Evolutionary conservation across 352 stramenopile genomes (phyloP).

Genomic region (Phytophthora lateralis): DNA sequence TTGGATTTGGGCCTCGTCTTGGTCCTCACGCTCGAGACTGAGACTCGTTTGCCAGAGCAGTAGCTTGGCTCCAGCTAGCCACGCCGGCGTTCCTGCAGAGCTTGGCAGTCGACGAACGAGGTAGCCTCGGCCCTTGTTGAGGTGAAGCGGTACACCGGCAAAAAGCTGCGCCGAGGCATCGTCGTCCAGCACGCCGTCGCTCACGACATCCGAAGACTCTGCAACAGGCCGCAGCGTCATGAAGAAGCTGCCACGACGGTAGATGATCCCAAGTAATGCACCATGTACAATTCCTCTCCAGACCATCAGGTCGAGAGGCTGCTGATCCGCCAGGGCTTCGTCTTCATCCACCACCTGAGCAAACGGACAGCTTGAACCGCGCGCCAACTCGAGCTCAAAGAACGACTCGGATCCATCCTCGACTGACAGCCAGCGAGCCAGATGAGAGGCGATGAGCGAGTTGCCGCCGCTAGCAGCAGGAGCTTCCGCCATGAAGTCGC

Average conservation of each 20-base stretch:
- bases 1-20: constrained; percentile 40
- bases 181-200: constrained; percentile 20
- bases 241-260: constrained; percentile 55
- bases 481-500: constrained; percentile 54
- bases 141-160: constrained; percentile 41
- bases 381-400: constrained; percentile 61
- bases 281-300: constrained; percentile 69
- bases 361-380: constrained; percentile 25
- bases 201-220: constrained; percentile 36
- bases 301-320: constrained; percentile 48
- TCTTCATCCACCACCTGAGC: constrained; percentile 11
- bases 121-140: constrained; percentile 60
- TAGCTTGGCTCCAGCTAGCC: constrained; percentile 56
- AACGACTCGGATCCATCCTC: constrained; percentile 58
- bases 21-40: constrained; percentile 58
- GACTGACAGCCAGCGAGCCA: constrained; percentile 60
- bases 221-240: constrained; percentile 42
- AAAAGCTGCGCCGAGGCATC: constrained; percentile 55
- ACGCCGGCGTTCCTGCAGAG: constrained; percentile 25
- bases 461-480: constrained; percentile 38
- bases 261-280: constrained; percentile 59
- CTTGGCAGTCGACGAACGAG: constrained; percentile 49
- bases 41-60: constrained; percentile 64
- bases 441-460: constrained; percentile 30
- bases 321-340: constrained; percentile 18